Percentiles rank a stretch among this genome's conserved stretches.
phyloP scores from a whole-genome alignment of 352 stramenopile species.

The Thalassiosira ordinaria region DNA sequence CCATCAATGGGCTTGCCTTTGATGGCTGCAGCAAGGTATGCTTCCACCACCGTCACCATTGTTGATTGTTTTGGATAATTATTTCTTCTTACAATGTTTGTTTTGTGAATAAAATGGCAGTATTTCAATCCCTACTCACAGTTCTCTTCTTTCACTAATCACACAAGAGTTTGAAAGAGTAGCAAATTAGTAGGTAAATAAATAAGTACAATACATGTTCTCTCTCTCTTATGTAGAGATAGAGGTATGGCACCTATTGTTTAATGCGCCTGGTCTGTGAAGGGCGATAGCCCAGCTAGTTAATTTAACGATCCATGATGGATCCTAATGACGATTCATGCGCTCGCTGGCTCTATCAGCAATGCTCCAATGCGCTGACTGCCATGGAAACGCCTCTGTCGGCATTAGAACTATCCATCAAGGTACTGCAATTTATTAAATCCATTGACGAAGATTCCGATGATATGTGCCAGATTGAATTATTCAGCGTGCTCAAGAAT shows the following conservation, averaged over 20 bases:
- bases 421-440: conserved; percentile 37
- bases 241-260: no score
- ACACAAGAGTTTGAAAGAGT: no score
- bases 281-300: no score
- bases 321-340: conserved; percentile 10
- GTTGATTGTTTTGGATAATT: conserved; percentile 2
- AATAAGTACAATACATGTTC: no score
- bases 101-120: no score
- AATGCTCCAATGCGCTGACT: conserved; percentile 10
- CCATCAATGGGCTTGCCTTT: conserved; percentile 36
- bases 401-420: conserved; percentile 27
- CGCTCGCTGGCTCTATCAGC: conserved; percentile 36
- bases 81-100: no score
- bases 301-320: no score
- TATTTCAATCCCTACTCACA: no score
- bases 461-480: conserved; percentile 6
- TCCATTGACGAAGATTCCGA: conserved; percentile 8
- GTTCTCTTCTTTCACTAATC: no score
- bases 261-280: no score
- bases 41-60: conserved; percentile 32
- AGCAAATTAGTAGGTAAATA: no score
- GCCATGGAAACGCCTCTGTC: conserved; percentile 9
- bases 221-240: no score
- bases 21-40: conserved; percentile 33
- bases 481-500: conserved; percentile 8